Evolutionary conservation across 1,284 basidiomycete species (phyloP).

Genomic region (Apiotrichum laibachii): DNA sequence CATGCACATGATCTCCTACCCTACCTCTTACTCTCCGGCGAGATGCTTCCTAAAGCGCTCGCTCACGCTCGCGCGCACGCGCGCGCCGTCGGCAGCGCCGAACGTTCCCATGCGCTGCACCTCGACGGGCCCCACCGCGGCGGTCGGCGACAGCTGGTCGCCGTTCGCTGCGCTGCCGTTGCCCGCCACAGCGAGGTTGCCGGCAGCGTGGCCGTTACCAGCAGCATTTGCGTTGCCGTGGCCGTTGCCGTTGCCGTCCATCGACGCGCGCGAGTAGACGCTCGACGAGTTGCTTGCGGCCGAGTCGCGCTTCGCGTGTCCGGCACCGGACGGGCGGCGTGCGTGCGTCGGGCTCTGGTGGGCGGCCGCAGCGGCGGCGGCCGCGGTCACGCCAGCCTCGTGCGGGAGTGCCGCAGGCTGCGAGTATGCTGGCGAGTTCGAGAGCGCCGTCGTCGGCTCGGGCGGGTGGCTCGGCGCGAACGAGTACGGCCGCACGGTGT

Average conservation of each 20-base stretch:
- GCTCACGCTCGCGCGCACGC: slow-evolving; percentile 20
- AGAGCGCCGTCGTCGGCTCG: slow-evolving; percentile 20
- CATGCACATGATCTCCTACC: no score
- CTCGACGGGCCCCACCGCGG: slow-evolving; percentile 11
- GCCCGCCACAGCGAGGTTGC: no score
- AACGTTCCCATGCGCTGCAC: slow-evolving; percentile 20
- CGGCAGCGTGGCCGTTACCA: no score
- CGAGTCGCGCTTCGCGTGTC: slow-evolving; percentile 4
- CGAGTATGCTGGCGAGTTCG: slow-evolving; percentile 13
- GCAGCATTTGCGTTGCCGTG: no score
- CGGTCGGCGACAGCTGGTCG: neutral
- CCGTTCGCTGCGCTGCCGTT: neutral
- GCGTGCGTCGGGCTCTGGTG: neutral
- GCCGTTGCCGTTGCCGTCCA: no score
- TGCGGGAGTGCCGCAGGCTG: neutral
- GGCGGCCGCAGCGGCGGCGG: neutral
- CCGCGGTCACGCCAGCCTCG: neutral
- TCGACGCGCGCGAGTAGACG: slow-evolving; percentile 4
- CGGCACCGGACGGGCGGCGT: neutral
- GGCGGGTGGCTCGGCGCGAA: slow-evolving; percentile 14
- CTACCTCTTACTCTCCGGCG: slow-evolving; percentile 7
- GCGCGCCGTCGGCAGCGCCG: slow-evolving; percentile 14
- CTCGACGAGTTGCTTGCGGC: neutral
- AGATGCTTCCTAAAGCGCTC: slow-evolving; percentile 24
- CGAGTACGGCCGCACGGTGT: slow-evolving; percentile 13